These are phyloP conservation scores for Trypanosomatidae sp. DNA, from an alignment of 208 protist genomes.

Conservation along the genomic window DNA sequence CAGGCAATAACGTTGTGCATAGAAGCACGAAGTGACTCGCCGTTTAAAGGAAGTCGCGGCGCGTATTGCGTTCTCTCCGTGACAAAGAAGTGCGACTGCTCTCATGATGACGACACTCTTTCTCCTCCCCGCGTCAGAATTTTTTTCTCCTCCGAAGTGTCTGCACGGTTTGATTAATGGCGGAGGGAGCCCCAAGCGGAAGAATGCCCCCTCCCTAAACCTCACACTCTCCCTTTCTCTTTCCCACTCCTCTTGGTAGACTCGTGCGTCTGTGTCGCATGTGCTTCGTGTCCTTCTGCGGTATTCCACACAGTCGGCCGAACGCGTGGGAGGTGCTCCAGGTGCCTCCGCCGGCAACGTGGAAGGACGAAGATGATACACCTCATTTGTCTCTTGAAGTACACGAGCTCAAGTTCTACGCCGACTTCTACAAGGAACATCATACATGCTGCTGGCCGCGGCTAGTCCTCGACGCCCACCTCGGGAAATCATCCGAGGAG, in stretches of 20 bases:
- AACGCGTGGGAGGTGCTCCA: slow-evolving; percentile 21
- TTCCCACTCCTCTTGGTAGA: background rate
- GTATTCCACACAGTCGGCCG: slow-evolving; percentile 18
- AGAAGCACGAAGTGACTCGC: background rate
- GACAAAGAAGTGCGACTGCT: background rate
- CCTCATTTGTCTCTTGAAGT: slow-evolving; percentile 8
- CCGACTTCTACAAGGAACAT: slow-evolving; percentile 36
- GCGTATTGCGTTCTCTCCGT: background rate
- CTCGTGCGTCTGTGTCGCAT: background rate
- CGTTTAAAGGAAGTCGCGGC: background rate
- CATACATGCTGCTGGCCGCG: slow-evolving; percentile 65
- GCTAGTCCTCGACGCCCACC: slow-evolving; percentile 38
- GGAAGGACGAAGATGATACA: background rate
- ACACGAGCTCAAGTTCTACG: slow-evolving; percentile 17
- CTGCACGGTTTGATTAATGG: background rate
- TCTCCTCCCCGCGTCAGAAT: too few species aligned
- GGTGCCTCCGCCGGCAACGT: background rate
- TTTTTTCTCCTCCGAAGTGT: too few species aligned
- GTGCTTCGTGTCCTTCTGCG: slow-evolving; percentile 11
- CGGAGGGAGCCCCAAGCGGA: background rate
- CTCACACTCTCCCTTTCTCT: background rate
- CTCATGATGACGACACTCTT: background rate
- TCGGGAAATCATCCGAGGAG: slow-evolving; percentile 13
- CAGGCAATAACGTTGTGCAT: background rate
- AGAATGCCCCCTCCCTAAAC: background rate